A percentile compares a stretch with the other conserved stretches of the same genome.
Conservation (phyloP, 2,329 filamentous ascomycete species). For the Decorospora gaudefroyi region DNA sequence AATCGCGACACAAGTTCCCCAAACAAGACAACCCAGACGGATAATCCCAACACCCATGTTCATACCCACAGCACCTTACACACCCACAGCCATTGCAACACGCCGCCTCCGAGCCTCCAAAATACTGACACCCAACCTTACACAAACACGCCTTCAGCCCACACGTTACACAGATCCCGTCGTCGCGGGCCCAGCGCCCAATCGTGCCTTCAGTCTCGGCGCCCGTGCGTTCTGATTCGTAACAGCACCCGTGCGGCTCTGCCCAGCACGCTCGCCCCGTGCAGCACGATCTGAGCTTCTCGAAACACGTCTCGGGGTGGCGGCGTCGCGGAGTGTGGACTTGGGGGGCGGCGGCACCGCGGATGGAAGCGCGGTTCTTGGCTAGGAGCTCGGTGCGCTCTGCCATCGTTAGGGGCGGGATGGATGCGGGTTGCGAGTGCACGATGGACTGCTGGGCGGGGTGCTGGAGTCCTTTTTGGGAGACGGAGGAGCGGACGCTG, state of each 20-base stretch:
- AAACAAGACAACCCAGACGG: too few species aligned
- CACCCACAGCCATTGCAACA: constrained; percentile 12
- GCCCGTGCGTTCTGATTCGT: too few species aligned
- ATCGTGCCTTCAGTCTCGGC: background rate
- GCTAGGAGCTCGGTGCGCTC: too few species aligned
- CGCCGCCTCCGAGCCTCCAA: background rate
- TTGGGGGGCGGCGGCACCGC: background rate
- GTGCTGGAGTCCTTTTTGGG: too few species aligned
- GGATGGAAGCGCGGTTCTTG: too few species aligned
- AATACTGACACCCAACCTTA: background rate
- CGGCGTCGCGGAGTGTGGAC: background rate
- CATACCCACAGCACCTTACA: constrained; percentile 8
- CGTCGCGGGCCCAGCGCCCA: constrained; percentile 2
- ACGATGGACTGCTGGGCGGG: too few species aligned
- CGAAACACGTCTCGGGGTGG: background rate
- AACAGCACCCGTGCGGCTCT: background rate
- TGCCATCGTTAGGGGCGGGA: too few species aligned
- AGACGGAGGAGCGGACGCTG: too few species aligned
- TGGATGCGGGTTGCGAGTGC: too few species aligned
- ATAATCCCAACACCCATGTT: constrained; percentile 5
- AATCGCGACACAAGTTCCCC: too few species aligned
- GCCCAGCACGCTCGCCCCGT: constrained; percentile 3
- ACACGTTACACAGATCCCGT: constrained; percentile 3
- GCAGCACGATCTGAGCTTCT: background rate
- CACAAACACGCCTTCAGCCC: constrained; percentile 3